Percentiles rank a stretch among this genome's conserved stretches.
Evolutionary conservation across 2,329 filamentous ascomycete species (phyloP).

Genomic region (Nigrospora osmanthi): DNA sequence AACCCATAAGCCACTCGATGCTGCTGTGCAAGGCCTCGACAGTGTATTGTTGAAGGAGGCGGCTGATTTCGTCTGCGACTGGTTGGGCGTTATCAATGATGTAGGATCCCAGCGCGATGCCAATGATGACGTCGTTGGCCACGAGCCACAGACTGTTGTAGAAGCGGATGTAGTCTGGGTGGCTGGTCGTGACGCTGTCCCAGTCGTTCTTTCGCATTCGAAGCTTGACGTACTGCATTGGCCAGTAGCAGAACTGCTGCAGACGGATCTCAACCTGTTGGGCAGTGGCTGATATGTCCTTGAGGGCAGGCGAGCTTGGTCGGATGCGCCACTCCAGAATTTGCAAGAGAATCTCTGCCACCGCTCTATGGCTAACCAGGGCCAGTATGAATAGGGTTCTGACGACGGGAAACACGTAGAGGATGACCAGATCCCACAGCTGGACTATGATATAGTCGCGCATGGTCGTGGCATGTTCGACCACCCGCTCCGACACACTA

Average conservation of each 20-base stretch:
- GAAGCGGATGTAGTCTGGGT: constrained; percentile 97
- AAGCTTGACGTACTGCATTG: constrained; percentile 88
- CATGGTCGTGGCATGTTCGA: constrained; percentile 83
- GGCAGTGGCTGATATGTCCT: constrained; percentile 92
- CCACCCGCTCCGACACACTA: constrained; percentile 90
- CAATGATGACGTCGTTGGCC: constrained; percentile 97
- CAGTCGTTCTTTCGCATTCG: constrained; percentile 86
- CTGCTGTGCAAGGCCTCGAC: constrained; percentile 81
- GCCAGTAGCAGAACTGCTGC: constrained; percentile 98
- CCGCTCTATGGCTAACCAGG: constrained; percentile 70
- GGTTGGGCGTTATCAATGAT: constrained; percentile 90
- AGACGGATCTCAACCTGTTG: constrained; percentile 96
- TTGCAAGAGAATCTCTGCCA: constrained; percentile 70
- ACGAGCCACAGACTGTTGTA: constrained; percentile 99
- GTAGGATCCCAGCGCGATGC: constrained; percentile 90
- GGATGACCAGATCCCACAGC: constrained; percentile 62
- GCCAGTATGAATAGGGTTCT: constrained; percentile 66
- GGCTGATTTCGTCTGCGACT: constrained; percentile 74
- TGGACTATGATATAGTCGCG: constrained; percentile 66
- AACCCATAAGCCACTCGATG: constrained; percentile 93
- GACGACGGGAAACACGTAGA: constrained; percentile 73
- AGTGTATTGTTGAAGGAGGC: constrained; percentile 71
- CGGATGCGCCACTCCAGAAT: constrained; percentile 79
- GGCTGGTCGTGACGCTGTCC: constrained; percentile 90
- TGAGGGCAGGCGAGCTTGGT: constrained; percentile 74